phyloP scores from a whole-genome alignment of 495 filamentous ascomycete genomes.

The Penicillium nucicola region DNA sequence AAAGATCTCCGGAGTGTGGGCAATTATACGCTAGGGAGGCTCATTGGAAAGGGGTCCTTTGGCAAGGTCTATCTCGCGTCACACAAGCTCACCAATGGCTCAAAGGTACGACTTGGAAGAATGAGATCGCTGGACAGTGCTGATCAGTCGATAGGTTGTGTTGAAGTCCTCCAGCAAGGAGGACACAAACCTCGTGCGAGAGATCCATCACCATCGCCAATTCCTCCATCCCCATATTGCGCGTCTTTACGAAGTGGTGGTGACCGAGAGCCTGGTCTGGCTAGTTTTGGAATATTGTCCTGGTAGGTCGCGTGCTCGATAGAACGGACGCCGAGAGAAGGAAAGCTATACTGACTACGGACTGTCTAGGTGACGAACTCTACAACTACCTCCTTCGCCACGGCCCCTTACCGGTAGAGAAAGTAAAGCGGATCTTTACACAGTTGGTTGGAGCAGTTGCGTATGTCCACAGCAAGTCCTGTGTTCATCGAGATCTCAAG shows the following conservation, averaged over 20 bases:
- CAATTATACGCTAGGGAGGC: conserved; percentile 85
- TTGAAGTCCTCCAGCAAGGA: conserved; percentile 97
- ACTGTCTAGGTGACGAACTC: conserved; percentile 77
- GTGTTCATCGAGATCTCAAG: conserved; percentile 95
- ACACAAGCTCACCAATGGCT: conserved; percentile 97
- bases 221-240: conserved; percentile 98
- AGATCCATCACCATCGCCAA: conserved; percentile 98
- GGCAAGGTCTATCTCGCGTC: conserved; percentile 96
- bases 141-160: conserved; percentile 63
- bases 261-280: conserved; percentile 93
- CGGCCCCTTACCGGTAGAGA: conserved; percentile 78
- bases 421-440: conserved; percentile 93
- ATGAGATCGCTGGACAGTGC: neutral
- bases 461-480: conserved; percentile 93
- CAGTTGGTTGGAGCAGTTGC: conserved; percentile 93
- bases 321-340: neutral
- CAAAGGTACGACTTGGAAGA: conserved; percentile 64
- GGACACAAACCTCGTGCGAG: conserved; percentile 90
- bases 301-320: conserved; percentile 51
- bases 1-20: conserved; percentile 88
- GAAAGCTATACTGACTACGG: conserved; percentile 1
- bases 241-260: conserved; percentile 93
- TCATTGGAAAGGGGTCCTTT: conserved; percentile 97
- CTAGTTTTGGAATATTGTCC: conserved; percentile 95
- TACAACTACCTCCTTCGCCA: conserved; percentile 91